These are phyloP conservation scores for Pseudotsuga menziesii DNA, from an alignment of 75 land plant species.

Conservation along the genomic window DNA sequence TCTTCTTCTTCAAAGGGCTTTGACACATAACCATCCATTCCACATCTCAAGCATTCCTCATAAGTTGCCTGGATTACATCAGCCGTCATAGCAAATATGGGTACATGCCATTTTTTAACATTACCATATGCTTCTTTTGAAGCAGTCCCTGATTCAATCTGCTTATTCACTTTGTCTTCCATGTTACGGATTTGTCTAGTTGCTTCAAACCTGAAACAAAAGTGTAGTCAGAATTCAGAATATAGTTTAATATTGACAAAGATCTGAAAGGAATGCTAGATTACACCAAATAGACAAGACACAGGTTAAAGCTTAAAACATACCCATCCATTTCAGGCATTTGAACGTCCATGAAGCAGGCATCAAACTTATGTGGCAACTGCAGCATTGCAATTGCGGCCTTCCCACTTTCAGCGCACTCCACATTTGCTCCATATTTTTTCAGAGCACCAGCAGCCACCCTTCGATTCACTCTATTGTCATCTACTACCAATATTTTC, in stretches of 20 bases:
- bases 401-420: constrained; percentile 67
- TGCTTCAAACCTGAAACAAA: constrained; percentile 76
- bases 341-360: constrained; percentile 77
- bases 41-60: constrained; percentile 68
- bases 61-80: constrained; percentile 88
- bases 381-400: constrained; percentile 41
- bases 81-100: constrained; percentile 94
- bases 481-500: constrained; percentile 65
- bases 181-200: constrained; percentile 55
- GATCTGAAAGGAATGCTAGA: background rate
- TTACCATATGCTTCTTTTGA: constrained; percentile 19
- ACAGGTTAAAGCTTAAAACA: background rate
- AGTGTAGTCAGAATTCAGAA: background rate
- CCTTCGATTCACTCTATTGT: constrained; percentile 49
- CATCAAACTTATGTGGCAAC: constrained; percentile 66
- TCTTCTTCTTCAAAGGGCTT: constrained; percentile 93
- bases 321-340: constrained; percentile 88
- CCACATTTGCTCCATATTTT: constrained; percentile 65
- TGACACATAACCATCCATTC: constrained; percentile 93
- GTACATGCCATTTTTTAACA: constrained; percentile 40
- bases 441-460: constrained; percentile 70
- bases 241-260: background rate
- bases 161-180: constrained; percentile 41
- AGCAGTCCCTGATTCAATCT: constrained; percentile 22
- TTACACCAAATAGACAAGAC: background rate